A percentile compares a stretch with the other conserved stretches of the same genome.
phyloP scores from a whole-genome alignment of 352 stramenopile species.

The Phytophthora foliorum region DNA sequence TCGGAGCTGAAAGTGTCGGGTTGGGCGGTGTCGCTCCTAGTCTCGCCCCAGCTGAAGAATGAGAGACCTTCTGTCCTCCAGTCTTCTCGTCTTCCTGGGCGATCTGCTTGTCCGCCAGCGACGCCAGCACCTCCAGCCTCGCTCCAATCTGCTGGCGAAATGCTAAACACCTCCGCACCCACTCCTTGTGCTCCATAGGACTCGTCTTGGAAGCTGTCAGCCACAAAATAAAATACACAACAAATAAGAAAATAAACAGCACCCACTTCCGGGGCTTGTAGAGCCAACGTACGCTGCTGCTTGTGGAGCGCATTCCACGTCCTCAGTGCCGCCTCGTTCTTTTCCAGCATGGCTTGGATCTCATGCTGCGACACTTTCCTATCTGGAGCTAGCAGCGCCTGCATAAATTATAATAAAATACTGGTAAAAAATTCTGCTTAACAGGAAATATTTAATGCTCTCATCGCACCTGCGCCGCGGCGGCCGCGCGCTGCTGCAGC shows the following conservation, averaged over 20 bases:
- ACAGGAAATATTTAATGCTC: background rate
- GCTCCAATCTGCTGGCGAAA: conserved; percentile 80
- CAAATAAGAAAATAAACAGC: background rate
- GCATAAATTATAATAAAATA: conserved; percentile 1
- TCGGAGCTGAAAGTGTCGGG: conserved; percentile 2
- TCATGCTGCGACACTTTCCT: conserved; percentile 67
- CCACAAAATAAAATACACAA: conserved; percentile 3
- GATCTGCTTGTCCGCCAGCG: conserved; percentile 85
- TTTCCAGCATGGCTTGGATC: conserved; percentile 88
- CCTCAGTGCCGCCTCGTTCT: conserved; percentile 83
- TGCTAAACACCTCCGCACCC: conserved; percentile 68
- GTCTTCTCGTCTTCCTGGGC: conserved; percentile 63
- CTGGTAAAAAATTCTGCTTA: background rate
- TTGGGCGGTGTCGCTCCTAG: conserved; percentile 16
- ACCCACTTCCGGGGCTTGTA: background rate
- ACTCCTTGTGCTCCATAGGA: conserved; percentile 76
- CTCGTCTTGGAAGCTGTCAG: conserved; percentile 63
- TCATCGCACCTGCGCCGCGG: conserved; percentile 56
- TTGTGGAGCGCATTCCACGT: conserved; percentile 80
- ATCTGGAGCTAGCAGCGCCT: conserved; percentile 48
- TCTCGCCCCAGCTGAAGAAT: conserved; percentile 13
- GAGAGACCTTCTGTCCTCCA: conserved; percentile 13
- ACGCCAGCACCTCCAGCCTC: conserved; percentile 78
- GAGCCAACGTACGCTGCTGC: conserved; percentile 67
- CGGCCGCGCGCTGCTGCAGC: conserved; percentile 72